phyloP scores from a whole-genome alignment of 164 flowering plant genomes.

The Tinospora cordifolia region DNA sequence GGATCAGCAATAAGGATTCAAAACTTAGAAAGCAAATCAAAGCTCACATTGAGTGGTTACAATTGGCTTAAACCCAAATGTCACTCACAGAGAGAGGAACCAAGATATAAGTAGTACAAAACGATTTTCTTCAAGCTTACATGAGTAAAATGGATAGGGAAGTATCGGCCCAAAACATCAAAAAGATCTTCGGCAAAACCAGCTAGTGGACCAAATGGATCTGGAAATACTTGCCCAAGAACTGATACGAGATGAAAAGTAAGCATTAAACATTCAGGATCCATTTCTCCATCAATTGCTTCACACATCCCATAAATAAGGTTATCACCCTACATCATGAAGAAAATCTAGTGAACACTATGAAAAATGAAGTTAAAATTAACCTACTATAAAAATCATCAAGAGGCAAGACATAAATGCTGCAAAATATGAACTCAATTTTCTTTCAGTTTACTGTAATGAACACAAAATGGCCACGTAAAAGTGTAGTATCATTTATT shows the following conservation, averaged over 20 bases:
- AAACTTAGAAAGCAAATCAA: neutral
- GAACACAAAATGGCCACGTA: neutral
- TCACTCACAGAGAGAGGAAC: neutral
- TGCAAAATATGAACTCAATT: neutral
- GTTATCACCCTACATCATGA: slow-evolving; percentile 54
- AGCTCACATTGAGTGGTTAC: neutral
- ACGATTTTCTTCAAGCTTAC: slow-evolving; percentile 35
- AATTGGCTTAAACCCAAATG: neutral
- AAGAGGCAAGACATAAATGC: neutral
- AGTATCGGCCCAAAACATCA: slow-evolving; percentile 70
- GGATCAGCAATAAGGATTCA: neutral
- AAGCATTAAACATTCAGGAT: slow-evolving; percentile 79
- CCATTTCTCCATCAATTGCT: slow-evolving; percentile 88
- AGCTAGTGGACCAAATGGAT: slow-evolving; percentile 54
- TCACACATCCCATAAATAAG: slow-evolving; percentile 72
- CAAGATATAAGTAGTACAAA: neutral
- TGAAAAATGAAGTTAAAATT: slow-evolving; percentile 1
- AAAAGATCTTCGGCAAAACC: slow-evolving; percentile 59
- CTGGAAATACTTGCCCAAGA: slow-evolving; percentile 53
- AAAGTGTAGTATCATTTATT: neutral
- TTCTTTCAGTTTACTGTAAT: neutral
- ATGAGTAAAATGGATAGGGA: slow-evolving; percentile 95
- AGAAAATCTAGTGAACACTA: neutral
- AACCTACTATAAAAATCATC: neutral
- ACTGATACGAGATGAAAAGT: slow-evolving; percentile 67